A percentile compares a stretch with the other conserved stretches of the same genome.
Evolutionary conservation across 2,329 filamentous ascomycete species (phyloP).

Genomic region (Botrytis aclada): DNA sequence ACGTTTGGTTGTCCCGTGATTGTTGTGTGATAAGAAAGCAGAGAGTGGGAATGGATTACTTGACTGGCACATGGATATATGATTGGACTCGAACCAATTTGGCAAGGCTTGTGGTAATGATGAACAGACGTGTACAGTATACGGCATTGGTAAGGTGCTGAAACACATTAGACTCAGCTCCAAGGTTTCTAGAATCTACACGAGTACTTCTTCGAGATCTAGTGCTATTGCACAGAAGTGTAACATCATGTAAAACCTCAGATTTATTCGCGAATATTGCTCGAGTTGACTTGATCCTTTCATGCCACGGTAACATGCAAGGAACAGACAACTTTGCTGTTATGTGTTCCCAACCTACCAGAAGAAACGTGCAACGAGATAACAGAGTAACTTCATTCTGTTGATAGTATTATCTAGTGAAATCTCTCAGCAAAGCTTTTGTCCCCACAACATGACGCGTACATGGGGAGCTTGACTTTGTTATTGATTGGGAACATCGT

Average conservation of each 20-base stretch:
- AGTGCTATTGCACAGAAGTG: background rate
- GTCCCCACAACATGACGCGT: background rate
- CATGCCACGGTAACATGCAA: background rate
- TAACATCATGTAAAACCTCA: background rate
- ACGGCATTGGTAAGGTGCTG: background rate
- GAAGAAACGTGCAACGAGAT: background rate
- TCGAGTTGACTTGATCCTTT: background rate
- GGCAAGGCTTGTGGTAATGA: background rate
- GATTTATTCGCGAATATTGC: background rate
- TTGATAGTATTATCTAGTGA: background rate
- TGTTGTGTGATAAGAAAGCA: background rate
- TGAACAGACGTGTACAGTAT: background rate
- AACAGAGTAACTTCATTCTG: background rate
- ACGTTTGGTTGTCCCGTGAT: background rate
- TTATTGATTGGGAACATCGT: background rate
- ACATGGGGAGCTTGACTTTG: background rate
- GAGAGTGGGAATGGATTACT: background rate
- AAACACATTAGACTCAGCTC: background rate
- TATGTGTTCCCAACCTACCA: background rate
- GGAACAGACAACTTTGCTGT: background rate
- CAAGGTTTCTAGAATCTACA: background rate
- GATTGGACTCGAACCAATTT: background rate
- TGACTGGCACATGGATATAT: background rate
- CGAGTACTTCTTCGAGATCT: background rate
- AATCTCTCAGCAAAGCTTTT: background rate